Percentiles rank a stretch among this genome's conserved stretches.
phyloP scores from a whole-genome alignment of 176 grass and related monocot species.

The Oryza longistaminata region DNA sequence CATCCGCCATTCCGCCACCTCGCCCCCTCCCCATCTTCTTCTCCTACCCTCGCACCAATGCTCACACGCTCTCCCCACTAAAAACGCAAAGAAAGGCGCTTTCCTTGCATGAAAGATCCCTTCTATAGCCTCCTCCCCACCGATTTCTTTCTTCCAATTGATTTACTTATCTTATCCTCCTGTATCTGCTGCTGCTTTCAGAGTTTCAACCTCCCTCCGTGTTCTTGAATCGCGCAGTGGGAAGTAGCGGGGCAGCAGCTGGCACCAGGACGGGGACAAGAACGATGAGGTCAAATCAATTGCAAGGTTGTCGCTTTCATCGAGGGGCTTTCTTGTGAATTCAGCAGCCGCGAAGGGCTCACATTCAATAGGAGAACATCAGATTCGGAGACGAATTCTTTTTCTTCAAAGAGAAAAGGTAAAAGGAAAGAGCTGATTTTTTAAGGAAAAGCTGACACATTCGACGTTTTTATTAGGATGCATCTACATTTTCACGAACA shows the following conservation, averaged over 20 bases:
- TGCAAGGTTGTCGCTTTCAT: neutral
- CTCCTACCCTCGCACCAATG: conserved; percentile 4
- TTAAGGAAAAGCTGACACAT: neutral
- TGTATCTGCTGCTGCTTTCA: no score
- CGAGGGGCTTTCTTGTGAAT: conserved; percentile 25
- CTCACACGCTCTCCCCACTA: neutral
- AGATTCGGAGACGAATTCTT: neutral
- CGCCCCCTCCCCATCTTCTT: conserved; percentile 11
- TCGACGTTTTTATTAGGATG: neutral
- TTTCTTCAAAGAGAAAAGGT: neutral
- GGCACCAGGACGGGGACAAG: conserved; percentile 34
- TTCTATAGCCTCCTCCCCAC: neutral
- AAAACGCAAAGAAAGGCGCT: conserved; percentile 19
- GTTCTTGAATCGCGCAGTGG: conserved; percentile 34
- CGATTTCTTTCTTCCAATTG: neutral
- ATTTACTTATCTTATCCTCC: neutral
- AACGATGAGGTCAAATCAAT: conserved; percentile 26
- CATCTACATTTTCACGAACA: neutral
- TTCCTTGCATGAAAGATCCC: neutral
- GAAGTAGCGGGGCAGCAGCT: conserved; percentile 43
- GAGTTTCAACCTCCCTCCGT: conserved; percentile 1
- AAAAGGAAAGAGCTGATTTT: neutral
- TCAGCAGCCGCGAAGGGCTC: no score
- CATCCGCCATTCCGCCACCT: no score
- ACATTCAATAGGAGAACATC: neutral